phyloP scores from a whole-genome alignment of 228 moss, liverwort and hornwort genomes.

The Sphagnum magellanicum region DNA sequence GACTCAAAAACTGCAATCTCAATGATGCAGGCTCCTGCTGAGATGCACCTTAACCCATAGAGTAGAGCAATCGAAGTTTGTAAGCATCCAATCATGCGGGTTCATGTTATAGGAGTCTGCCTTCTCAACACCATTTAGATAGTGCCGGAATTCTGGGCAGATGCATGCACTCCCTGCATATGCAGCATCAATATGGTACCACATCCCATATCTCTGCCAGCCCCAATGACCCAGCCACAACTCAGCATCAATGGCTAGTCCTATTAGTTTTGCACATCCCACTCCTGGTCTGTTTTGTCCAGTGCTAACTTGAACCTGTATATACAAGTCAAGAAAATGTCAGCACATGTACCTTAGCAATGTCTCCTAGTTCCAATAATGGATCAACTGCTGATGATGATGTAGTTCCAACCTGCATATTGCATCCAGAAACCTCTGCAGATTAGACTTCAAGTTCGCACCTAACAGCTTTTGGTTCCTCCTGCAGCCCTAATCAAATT shows the following conservation, averaged over 20 bases:
- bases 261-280: too few relatives aligned
- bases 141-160: conserved; percentile 58
- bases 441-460: too few relatives aligned
- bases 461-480: too few relatives aligned
- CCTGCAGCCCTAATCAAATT: too few relatives aligned
- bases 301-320: too few relatives aligned
- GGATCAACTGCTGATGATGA: conserved; percentile 84
- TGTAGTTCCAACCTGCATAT: conserved; percentile 71
- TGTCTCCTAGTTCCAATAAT: conserved; percentile 50
- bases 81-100: conserved; percentile 79
- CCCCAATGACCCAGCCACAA: neutral
- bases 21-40: neutral
- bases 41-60: conserved; percentile 62
- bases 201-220: conserved; percentile 38
- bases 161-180: conserved; percentile 79
- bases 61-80: conserved; percentile 78
- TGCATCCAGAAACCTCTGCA: too few relatives aligned
- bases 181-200: conserved; percentile 64
- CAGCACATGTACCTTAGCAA: conserved; percentile 30
- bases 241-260: neutral
- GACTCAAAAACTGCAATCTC: too few relatives aligned
- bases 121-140: conserved; percentile 59
- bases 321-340: too few relatives aligned
- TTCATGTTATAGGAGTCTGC: conserved; percentile 69
- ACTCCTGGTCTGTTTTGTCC: too few relatives aligned